Evolutionary conservation across 1,284 basidiomycete species (phyloP), one percentile per base, ranked within the genome.

Genomic region (Cutaneotrichosporon dermatis): DNA sequence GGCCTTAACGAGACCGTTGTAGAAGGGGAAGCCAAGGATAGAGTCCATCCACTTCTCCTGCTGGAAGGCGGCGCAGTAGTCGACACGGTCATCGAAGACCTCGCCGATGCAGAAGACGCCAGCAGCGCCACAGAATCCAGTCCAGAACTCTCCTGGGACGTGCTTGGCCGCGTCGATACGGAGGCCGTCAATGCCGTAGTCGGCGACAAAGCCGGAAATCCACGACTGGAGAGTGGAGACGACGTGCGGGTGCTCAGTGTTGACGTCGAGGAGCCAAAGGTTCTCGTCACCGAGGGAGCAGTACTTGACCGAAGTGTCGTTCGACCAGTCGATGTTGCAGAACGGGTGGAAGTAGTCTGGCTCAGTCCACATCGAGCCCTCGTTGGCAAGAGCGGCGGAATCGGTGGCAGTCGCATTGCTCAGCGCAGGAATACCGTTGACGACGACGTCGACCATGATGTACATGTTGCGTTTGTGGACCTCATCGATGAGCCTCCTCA

Each of bases 91-190:
- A 35, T 82, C 83, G 65, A 85, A 86, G 16, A 92, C 87, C 76
- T 92, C 89, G 39, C 90, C 90, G 54, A 90, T 88, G 62, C 88
- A 89, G 78, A 90, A 92, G 41, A 90, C 87, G 1, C 87, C 88
- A 0, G 88, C 86, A 25, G 83, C 82, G 40, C 76, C 78, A 66
- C 85, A 87, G 73, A 92, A 91, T 2, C 70, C 74, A 0, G 66
- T 63, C 75, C 75, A 79, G 66, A 76, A 76, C 1, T 64, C 55
- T 3, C 69, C 69, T 11, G 66, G 69, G 33, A 79, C 71, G 64
- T 79, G 87, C 83, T 88, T 88, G 45, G 85, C 85, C 39, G 86
- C 88, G 70, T 92, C 90, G 69, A 92, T 88, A 45, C 89, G 84
- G 54, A 92, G 80, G n/a, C 78, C 76, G 59, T 78, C 76, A 58